Evolutionary conservation across 305 asterid genomes (phyloP).

Genomic region (Fraxinus baroniana): DNA sequence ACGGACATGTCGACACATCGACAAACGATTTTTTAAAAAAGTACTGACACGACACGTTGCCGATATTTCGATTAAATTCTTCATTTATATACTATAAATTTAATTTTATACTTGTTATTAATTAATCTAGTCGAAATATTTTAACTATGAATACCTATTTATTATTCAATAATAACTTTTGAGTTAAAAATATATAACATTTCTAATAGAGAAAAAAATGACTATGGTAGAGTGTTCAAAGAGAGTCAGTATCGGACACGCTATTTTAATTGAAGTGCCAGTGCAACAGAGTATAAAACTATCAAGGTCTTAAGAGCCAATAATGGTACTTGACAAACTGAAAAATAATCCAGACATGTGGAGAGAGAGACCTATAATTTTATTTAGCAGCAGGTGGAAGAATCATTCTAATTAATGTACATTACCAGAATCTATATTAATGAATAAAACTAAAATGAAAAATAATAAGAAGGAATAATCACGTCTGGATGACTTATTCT

Average conservation of each 20-base stretch:
- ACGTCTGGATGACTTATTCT: slow-evolving; percentile 21
- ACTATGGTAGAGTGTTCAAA: neutral
- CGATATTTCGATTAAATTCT: neutral
- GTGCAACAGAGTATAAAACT: neutral
- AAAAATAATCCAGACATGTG: neutral
- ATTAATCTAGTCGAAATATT: too few relatives aligned
- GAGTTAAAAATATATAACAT: neutral
- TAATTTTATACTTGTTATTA: neutral
- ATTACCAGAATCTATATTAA: slow-evolving; percentile 11
- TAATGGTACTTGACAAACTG: neutral
- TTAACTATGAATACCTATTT: too few relatives aligned
- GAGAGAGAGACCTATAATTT: neutral
- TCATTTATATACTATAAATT: too few relatives aligned
- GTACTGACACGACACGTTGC: neutral
- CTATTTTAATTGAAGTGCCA: neutral
- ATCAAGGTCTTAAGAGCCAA: slow-evolving; percentile 1
- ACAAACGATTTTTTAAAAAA: neutral
- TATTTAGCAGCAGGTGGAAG: slow-evolving; percentile 8
- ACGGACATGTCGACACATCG: neutral
- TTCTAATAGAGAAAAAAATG: too few relatives aligned
- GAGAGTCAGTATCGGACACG: neutral
- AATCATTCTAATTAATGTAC: slow-evolving; percentile 13
- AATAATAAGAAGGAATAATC: neutral
- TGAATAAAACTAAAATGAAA: slow-evolving; percentile 8
- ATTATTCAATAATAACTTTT: too few relatives aligned